Percentiles rank a stretch among this genome's conserved stretches.
These are phyloP conservation scores for Umbelopsis isabellina DNA, from an alignment of 192 early-diverging fungal genomes.

Conservation along the genomic window DNA sequence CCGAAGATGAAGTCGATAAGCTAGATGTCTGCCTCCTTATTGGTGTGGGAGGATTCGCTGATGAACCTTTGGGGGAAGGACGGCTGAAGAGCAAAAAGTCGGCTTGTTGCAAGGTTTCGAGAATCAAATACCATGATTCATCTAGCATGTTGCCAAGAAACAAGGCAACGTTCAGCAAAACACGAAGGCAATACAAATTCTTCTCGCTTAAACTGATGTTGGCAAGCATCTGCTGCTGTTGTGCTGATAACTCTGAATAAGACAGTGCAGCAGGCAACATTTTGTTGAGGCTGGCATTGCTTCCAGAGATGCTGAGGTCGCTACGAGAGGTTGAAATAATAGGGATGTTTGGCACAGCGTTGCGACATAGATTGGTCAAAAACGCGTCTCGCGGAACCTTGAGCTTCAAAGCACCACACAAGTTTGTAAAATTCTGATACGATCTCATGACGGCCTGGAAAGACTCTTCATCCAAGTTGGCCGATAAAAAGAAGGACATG, in stretches of 20 bases:
- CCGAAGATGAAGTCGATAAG: not conserved
- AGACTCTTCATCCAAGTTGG: constrained; percentile 81
- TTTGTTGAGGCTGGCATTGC: constrained; percentile 5
- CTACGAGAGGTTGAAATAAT: constrained; percentile 28
- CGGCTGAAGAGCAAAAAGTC: constrained; percentile 72
- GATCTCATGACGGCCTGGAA: constrained; percentile 74
- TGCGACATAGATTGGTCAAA: constrained; percentile 82
- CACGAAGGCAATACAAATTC: constrained; percentile 78
- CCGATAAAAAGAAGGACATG: constrained; percentile 74
- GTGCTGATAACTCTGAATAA: constrained; percentile 34
- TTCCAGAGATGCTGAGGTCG: constrained; percentile 5
- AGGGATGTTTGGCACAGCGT: constrained; percentile 70
- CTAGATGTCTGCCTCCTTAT: not conserved
- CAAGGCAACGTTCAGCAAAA: constrained; percentile 71
- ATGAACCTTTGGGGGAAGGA: constrained; percentile 33
- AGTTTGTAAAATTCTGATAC: constrained; percentile 74
- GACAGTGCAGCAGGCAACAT: constrained; percentile 18
- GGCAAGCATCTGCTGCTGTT: constrained; percentile 38
- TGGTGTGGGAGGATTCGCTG: constrained; percentile 15
- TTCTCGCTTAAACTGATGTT: constrained; percentile 66
- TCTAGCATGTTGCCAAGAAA: constrained; percentile 76
- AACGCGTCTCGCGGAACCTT: constrained; percentile 83
- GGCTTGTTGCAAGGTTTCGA: constrained; percentile 87
- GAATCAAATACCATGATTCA: constrained; percentile 82
- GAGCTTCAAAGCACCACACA: constrained; percentile 81